Conservation (phyloP, 495 filamentous ascomycete genomes). For the Penicillium waksmanii region DNA sequence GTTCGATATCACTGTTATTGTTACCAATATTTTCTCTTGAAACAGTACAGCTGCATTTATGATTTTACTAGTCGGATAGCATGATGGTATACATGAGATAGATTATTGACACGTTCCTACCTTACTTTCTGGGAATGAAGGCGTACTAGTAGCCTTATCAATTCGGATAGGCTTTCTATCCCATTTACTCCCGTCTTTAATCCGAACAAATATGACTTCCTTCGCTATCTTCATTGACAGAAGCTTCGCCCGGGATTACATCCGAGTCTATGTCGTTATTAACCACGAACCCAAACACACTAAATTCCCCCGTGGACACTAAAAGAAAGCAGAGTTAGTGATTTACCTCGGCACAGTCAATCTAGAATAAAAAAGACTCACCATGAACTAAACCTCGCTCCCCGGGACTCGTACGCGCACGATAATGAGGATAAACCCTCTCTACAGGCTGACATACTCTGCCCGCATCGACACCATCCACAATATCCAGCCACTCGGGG, state of each 20-base stretch:
- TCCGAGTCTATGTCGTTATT: neutral
- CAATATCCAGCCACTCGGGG: neutral
- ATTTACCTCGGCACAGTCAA: neutral
- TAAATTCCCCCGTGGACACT: neutral
- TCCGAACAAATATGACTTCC: too few species aligned
- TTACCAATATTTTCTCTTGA: neutral
- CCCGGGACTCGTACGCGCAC: neutral
- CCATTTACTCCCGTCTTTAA: too few species aligned
- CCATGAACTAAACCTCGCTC: neutral
- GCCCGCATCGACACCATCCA: neutral
- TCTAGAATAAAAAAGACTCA: neutral
- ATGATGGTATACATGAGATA: neutral
- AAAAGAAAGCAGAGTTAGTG: neutral
- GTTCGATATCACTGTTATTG: neutral
- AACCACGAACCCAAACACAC: neutral
- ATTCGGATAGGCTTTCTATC: too few species aligned
- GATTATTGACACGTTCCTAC: neutral
- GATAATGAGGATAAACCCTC: neutral
- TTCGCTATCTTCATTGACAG: too few species aligned
- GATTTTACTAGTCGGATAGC: neutral
- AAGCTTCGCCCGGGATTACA: neutral
- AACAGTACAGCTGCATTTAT: neutral
- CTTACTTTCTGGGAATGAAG: neutral
- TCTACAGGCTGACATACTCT: neutral
- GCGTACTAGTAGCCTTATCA: too few species aligned